A percentile compares a stretch with the other conserved stretches of the same genome.
These are phyloP conservation scores for Fraxinus nigra DNA, from an alignment of 305 asterid genomes.

Conservation along the genomic window DNA sequence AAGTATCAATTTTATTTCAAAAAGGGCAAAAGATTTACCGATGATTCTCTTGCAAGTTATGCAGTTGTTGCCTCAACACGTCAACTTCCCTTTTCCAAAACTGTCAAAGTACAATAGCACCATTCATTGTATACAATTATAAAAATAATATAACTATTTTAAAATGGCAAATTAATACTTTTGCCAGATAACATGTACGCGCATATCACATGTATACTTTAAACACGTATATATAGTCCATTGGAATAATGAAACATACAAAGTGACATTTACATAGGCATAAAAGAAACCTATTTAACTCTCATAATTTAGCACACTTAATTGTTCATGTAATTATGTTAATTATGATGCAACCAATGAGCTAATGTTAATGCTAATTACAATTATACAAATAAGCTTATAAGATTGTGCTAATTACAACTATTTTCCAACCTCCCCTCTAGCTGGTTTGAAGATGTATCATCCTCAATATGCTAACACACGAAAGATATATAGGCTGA, in stretches of 20 bases:
- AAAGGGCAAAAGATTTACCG: conserved; percentile 35
- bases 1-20: not conserved
- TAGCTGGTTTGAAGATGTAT: not conserved
- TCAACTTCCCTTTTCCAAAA: conserved; percentile 74
- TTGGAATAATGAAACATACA: not conserved
- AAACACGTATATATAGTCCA: not conserved
- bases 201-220: not conserved
- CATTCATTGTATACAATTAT: conserved; percentile 6
- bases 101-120: conserved; percentile 36
- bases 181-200: not conserved
- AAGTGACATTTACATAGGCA: not conserved
- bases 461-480: not conserved
- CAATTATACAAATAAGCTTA: not conserved
- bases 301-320: not conserved
- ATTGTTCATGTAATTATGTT: not conserved
- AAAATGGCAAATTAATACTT: not conserved
- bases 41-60: conserved; percentile 60
- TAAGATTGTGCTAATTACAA: not conserved
- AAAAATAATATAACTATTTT: not conserved
- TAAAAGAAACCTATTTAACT: not conserved
- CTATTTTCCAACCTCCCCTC: not conserved
- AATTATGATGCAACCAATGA: not conserved
- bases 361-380: not conserved
- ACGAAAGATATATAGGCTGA: not conserved
- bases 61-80: conserved; percentile 58